phyloP scores from a whole-genome alignment of 306 rosid genomes.

The Rosa lucieae region DNA sequence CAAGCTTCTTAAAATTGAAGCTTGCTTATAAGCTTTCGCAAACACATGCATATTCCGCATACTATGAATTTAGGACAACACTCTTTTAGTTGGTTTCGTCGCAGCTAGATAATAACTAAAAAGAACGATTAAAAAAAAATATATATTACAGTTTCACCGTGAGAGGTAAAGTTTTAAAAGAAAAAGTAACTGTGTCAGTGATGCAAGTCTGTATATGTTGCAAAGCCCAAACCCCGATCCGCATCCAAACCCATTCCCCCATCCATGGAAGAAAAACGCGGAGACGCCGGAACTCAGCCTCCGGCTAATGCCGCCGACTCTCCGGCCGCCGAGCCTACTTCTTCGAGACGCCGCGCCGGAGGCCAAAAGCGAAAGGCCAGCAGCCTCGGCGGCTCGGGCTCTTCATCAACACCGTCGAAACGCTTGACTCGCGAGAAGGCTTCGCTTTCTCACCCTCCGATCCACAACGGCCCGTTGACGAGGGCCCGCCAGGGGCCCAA shows the following conservation, averaged over 20 bases:
- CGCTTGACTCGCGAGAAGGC: conserved; percentile 80
- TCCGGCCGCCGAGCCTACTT: conserved; percentile 56
- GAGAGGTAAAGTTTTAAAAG: neutral
- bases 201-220: neutral
- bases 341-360: conserved; percentile 74
- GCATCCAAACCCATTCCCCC: neutral
- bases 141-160: neutral
- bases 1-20: too few relatives aligned
- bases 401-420: conserved; percentile 70
- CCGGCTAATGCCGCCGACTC: conserved; percentile 43
- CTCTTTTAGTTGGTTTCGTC: too few relatives aligned
- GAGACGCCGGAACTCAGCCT: conserved; percentile 46
- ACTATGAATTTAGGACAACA: too few relatives aligned
- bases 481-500: conserved; percentile 83
- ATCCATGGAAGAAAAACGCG: conserved; percentile 81
- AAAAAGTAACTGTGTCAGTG: neutral
- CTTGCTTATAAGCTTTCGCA: too few relatives aligned
- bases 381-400: conserved; percentile 39
- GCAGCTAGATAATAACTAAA: too few relatives aligned
- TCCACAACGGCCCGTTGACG: conserved; percentile 86
- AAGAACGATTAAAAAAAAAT: too few relatives aligned
- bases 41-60: too few relatives aligned
- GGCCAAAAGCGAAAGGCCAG: conserved; percentile 65
- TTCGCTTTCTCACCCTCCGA: conserved; percentile 43
- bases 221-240: neutral